Conservation (phyloP, 179 eudicot species). For the Beta corolliflora region DNA sequence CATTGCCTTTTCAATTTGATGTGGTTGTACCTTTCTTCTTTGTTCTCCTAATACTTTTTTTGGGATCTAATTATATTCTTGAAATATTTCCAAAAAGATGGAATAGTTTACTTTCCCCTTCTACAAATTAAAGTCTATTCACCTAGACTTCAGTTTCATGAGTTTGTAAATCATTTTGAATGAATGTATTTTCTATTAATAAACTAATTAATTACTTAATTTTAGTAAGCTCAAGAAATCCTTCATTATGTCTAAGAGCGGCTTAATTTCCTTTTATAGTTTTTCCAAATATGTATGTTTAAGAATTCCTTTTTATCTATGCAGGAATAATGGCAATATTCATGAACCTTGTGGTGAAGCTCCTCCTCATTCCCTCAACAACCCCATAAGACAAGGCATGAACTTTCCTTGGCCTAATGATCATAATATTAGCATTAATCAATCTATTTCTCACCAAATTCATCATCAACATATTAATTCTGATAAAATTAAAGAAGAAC, state of each 20-base stretch:
- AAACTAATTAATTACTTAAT: neutral
- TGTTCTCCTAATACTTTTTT: no score
- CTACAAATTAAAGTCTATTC: no score
- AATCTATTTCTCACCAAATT: slow-evolving; percentile 14
- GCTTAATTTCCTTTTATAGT: no score
- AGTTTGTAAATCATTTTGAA: no score
- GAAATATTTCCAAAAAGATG: neutral
- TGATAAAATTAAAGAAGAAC: slow-evolving; percentile 32
- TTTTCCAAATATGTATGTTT: neutral
- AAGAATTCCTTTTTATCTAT: neutral
- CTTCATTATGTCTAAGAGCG: neutral
- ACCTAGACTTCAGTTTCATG: no score
- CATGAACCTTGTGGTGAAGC: slow-evolving; percentile 34
- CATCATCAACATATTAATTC: slow-evolving; percentile 25
- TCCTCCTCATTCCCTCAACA: slow-evolving; percentile 25
- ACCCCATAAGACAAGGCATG: slow-evolving; percentile 48
- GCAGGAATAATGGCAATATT: slow-evolving; percentile 34
- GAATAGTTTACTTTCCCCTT: neutral
- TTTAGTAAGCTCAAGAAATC: neutral
- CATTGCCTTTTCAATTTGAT: neutral
- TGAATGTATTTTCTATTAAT: neutral
- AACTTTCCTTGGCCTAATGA: slow-evolving; percentile 34
- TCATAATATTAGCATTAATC: slow-evolving; percentile 24
- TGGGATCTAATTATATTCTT: neutral
- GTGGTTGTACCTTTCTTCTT: neutral